Evolutionary conservation across 1,139 yeast species (phyloP), one percentile per base, ranked within the genome.

Genomic region (Yamadazyma spencermartinsiae): DNA sequence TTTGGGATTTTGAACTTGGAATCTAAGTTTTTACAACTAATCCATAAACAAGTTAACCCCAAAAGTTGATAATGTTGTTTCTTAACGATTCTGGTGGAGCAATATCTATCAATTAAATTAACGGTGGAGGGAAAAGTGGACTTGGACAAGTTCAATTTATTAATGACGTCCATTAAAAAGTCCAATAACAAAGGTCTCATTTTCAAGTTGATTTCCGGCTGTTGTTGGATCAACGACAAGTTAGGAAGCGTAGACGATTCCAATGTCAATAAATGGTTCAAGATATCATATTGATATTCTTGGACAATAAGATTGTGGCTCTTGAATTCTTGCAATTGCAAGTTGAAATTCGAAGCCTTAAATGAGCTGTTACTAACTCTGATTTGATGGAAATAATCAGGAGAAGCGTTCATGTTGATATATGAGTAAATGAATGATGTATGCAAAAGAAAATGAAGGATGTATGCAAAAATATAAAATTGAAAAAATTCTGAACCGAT

Each of bases 11-110:
- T 79, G 49, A 76, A 76, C 60, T 85, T 85, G 40, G 80, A 70
- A 55, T 84, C 92, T 59, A 79, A 70, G 56, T 77, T 82, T 61
- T 85, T 85, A 46, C 88, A 79, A 31, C 86, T 75, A 37, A 83
- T 74, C 94, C 92, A 85, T 36, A 85, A 64, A 45, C 86, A 75
- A 19, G 88, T 79, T 43, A 84, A 68, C 2, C 89, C 90, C 43
- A 83, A 64, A 44, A 84, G 63, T 54, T 83, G 87, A 56, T 79
- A 82, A 54, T 80, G 82, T 46, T 69, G 71, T 44, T 73, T 72
- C 54, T 72, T 72, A 40, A 78, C 79, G 34, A 72, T 68, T 42
- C 74, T 57, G 5, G 74, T 67, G 16, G 74, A 63, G 40, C 79
- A 71, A 55, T 76, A 78, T 38, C 77, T 59, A 56, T 78, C 83